Conservation (phyloP, 768 basidiomycete species). For the Phallus indusiatus region DNA sequence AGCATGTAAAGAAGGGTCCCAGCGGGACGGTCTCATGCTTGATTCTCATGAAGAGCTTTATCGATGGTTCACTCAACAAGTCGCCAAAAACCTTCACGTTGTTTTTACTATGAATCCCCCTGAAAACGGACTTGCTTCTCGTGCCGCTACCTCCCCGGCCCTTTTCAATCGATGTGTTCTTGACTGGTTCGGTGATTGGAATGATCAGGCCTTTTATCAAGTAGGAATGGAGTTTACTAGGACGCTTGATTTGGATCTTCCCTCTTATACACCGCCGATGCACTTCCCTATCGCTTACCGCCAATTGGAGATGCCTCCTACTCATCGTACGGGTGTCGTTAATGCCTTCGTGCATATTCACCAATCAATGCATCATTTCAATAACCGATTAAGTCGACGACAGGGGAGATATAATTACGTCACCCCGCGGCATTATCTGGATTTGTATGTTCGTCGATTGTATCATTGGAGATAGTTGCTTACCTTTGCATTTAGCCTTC, state of each 20-base stretch:
- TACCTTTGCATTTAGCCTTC: constrained; percentile 52
- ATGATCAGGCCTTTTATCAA: constrained; percentile 96
- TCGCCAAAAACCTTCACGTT: constrained; percentile 95
- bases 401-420: constrained; percentile 97
- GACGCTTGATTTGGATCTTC: constrained; percentile 83
- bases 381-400: constrained; percentile 76
- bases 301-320: constrained; percentile 72
- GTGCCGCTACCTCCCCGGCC: constrained; percentile 95
- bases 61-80: constrained; percentile 97
- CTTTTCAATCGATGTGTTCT: constrained; percentile 98
- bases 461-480: constrained; percentile 7
- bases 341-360: constrained; percentile 93
- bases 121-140: constrained; percentile 87
- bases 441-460: constrained; percentile 65
- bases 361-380: constrained; percentile 80
- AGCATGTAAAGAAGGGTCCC: constrained; percentile 98
- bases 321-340: constrained; percentile 84
- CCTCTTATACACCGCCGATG: constrained; percentile 67
- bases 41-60: constrained; percentile 98
- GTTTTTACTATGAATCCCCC: constrained; percentile 99
- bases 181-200: constrained; percentile 99
- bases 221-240: constrained; percentile 96
- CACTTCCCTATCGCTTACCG: constrained; percentile 89
- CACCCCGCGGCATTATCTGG: constrained; percentile 95
- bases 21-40: constrained; percentile 94